These are phyloP conservation scores for Yamadazyma friedrichii DNA, from an alignment of 1,139 yeast species.

Conservation along the genomic window DNA sequence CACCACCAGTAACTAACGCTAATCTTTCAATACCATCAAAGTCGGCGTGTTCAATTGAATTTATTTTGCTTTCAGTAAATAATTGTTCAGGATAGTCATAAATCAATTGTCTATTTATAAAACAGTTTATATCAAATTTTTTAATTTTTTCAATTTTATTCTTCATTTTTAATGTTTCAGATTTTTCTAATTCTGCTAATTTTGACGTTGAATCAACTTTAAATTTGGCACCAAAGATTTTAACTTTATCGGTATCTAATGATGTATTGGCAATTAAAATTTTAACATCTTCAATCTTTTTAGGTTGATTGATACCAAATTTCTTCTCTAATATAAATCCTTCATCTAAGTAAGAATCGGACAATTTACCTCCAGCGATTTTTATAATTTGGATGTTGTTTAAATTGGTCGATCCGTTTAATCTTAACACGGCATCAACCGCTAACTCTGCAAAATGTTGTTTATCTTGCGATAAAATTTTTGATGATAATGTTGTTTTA, in stretches of 20 bases:
- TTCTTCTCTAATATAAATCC: slow-evolving; percentile 90
- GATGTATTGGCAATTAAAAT: slow-evolving; percentile 94
- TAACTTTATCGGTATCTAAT: slow-evolving; percentile 96
- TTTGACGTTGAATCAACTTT: slow-evolving; percentile 94
- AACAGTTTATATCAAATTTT: slow-evolving; percentile 80
- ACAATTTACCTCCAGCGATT: slow-evolving; percentile 87
- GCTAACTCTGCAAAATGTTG: slow-evolving; percentile 86
- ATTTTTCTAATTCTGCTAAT: slow-evolving; percentile 92
- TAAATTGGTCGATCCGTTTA: slow-evolving; percentile 91
- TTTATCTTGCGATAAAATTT: slow-evolving; percentile 92
- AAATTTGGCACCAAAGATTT: slow-evolving; percentile 96
- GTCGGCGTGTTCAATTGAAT: slow-evolving; percentile 97
- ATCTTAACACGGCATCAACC: slow-evolving; percentile 88
- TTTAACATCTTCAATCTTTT: slow-evolving; percentile 75
- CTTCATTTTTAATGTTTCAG: slow-evolving; percentile 93
- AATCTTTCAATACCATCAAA: slow-evolving; percentile 97
- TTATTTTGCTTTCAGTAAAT: slow-evolving; percentile 82
- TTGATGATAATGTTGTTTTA: slow-evolving; percentile 89
- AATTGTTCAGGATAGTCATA: slow-evolving; percentile 98
- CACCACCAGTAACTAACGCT: slow-evolving; percentile 97
- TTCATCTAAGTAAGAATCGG: slow-evolving; percentile 92
- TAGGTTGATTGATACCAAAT: slow-evolving; percentile 94
- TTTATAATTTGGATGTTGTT: slow-evolving; percentile 93
- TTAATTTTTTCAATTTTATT: slow-evolving; percentile 83
- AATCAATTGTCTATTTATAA: slow-evolving; percentile 92